Evolutionary conservation across 192 early-diverging fungal genomes (phyloP).

Genomic region (Coemansia guatemalensis): DNA sequence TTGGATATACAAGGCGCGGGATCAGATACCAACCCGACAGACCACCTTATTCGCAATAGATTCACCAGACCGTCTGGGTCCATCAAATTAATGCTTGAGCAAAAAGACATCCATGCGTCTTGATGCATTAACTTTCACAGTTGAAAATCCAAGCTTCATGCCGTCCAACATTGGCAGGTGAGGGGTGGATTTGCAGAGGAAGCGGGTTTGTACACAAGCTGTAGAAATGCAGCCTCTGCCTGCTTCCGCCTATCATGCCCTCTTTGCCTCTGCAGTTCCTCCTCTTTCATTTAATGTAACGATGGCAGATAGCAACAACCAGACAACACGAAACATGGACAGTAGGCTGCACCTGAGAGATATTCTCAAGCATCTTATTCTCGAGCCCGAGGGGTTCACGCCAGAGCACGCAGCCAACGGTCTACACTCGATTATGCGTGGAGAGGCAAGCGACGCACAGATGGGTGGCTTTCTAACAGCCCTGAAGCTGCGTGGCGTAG

Average conservation of each 20-base stretch:
- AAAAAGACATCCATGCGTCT: neutral
- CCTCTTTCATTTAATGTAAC: neutral
- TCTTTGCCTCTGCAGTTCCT: neutral
- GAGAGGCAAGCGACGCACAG: constrained; percentile 77
- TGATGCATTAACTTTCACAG: neutral
- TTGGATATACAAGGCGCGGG: neutral
- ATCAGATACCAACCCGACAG: neutral
- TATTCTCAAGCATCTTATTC: constrained; percentile 68
- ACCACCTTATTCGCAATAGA: no score
- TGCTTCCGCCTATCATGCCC: neutral
- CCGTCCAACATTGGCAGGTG: neutral
- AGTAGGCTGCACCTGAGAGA: constrained; percentile 34
- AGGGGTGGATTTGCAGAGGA: neutral
- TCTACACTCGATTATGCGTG: constrained; percentile 75
- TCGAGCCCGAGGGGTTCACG: constrained; percentile 62
- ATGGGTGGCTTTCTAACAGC: constrained; percentile 84
- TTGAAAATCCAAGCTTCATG: neutral
- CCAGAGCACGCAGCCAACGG: constrained; percentile 58
- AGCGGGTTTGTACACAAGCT: neutral
- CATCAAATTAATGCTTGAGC: neutral
- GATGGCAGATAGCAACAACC: neutral
- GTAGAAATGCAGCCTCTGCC: neutral
- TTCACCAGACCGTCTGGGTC: neutral
- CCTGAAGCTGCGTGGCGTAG: constrained; percentile 68
- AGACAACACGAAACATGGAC: constrained; percentile 3